Base-by-base conservation (phyloP, 1,139 yeast species). In the Yamadazyma dushanensis region DNA sequence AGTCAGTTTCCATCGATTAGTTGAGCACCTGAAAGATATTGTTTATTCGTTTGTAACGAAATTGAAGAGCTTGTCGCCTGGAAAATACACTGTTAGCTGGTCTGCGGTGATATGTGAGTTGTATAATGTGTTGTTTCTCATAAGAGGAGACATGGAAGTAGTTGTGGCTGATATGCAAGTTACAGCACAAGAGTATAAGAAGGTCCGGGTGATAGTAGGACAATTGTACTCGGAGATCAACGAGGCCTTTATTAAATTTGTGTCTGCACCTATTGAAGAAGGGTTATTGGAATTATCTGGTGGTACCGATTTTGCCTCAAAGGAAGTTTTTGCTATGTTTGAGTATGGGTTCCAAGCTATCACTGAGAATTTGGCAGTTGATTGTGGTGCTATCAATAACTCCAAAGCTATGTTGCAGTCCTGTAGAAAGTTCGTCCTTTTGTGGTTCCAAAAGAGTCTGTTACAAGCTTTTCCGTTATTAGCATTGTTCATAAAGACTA, bases 401-500 rank as follows among this genome's bases (percentile, higher is more conserved):
- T 16, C 29, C 16, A 16, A 9, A 7, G 22, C 28, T 8, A 21
- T 36, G 20, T 15, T 36, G 7, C 22, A 16, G 28, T 22, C 16
- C 3, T n/a, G 16, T 17, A 16, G 21, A 10, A 21, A n/a, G 16
- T 20, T 15, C 11, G 24, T 32, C 10, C 10, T 14, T 10, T n/a
- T n/a, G 9, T 16, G 5, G 23, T 14, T 21, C 3, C 21, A 15
- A 13, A 10, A 9, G 9, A 9, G 15, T 10, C 5, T 19, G 24
- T 8, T 6, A 14, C 17, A 9, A 13, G 8, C 7, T 3, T 35
- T 35, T 21, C 10, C 9, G 6, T 20, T 31, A 10, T 16, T 62
- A 5, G 44, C 53, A 9, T 43, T 47, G 31, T 59, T 51, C 37
- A 39, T 58, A 10, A 49, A 49, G 35, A 49, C 51, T 0, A 27